Base-by-base conservation (phyloP, 2,329 filamentous ascomycete species). In the Gremmenia infestans region DNA sequence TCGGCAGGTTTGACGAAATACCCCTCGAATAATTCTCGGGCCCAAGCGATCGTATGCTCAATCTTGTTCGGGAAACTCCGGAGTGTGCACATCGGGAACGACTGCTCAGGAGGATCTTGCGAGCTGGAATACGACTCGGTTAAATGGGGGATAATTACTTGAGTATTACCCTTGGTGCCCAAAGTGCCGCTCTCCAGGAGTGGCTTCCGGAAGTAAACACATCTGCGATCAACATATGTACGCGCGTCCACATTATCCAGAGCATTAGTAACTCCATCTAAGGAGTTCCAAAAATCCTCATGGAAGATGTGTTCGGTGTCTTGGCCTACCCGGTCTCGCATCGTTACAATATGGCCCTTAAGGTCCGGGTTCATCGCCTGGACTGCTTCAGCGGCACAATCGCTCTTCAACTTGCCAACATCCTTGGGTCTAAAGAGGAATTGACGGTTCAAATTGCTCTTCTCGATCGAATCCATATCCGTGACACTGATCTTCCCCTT, bases 131-230 rank as follows among this genome's bases (percentile, higher is more conserved):
- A 99, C 1, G 94, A 97, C 73, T 99, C 95, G 0, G 94, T 97
- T 61, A 97, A 76, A 65, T 85, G 82, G 11, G 94, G 95, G 55
- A 99, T 81, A 49, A 99, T 86, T 57, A 99, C 94, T 70, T 99
- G 94, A 6, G 91, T 96, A 76, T 99, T 99, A 68, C 94, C 94
- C 80, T 99, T 99, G 56, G 95, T 97, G 51, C 94, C 94, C n/a
- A 99, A 83, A 37, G 94, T 99, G 62, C 94, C 94, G 70, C 92
- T 97, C 78, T 99, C 94, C 9, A 99, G 82, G 4, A 99, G 79
- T 48, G 94, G 89, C 79, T 97, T 97, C 72, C 87, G 89, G 88
- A 97, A 99, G 79, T 97, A 97, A 56, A 99, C 92, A 70, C 94
- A 99, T 67, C 93, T 87, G 58, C 92, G 83, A 71, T 99, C 94